Evolutionary conservation across 2,329 filamentous ascomycete genomes (phyloP), one percentile per base, ranked within the genome.

Genomic region (Venturiaceae sp.): DNA sequence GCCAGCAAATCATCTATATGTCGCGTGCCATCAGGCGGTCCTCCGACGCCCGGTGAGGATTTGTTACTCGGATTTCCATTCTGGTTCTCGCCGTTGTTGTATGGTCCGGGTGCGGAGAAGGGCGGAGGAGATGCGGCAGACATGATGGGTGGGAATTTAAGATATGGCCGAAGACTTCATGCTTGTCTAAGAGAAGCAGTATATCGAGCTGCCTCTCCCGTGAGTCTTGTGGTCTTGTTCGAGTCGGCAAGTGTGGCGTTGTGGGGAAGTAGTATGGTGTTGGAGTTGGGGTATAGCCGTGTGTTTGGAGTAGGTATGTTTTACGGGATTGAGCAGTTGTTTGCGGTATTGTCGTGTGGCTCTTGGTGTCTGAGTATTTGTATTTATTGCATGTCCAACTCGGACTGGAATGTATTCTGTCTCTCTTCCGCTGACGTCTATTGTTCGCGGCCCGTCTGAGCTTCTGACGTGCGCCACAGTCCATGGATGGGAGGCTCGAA

Each of bases 1-100:
- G 68, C 71, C 58, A 72, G 65, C 23, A 78, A 71, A 60, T 78
- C 75, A 32, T 72, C 66, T 36, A 79, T 74, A 62, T 77, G 26
- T 32, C 61, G 62, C 50, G 62, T 65, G 16, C 64, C 58, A 55
- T 53, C 60, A 32, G 62, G 63, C 55, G 61, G 26, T 19, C 62
- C 67, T 60, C 66, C 61, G 65, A 64, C 63, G 59, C 62, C 67
- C 60, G 63, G 63, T 60, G 55, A 57, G 36, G 55, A 46, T 32
- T 41, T 21, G 13, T 50, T 57, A 41, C 41, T 57, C 23, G n/a
- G n/a, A 16, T 21, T 37, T 44, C 53, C 53, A 56, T 32, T 39
- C 34, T 23, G 53, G 28, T 13, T 23, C 2, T 34, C 53, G 36
- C 32, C n/a, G 21, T 11, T 26, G 41, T 14, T 33, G 21, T 41